Evolutionary conservation across 306 rosid genomes (phyloP).

Genomic region (Lupinus albus): DNA sequence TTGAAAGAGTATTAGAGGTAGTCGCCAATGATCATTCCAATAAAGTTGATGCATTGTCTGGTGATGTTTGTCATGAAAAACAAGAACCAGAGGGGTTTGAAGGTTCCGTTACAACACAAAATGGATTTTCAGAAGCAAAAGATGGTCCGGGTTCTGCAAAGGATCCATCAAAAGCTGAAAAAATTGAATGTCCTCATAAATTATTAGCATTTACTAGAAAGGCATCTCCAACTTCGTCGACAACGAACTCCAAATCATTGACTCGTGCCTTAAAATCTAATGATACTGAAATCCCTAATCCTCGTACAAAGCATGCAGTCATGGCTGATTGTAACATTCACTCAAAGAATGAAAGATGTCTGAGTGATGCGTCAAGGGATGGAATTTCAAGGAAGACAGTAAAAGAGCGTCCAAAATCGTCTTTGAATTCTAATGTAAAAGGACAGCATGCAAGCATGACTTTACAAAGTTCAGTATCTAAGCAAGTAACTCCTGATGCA

Average conservation of each 20-base stretch:
- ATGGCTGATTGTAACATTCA: slow-evolving; percentile 52
- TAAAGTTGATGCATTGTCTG: slow-evolving; percentile 52
- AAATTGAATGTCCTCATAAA: slow-evolving; percentile 52
- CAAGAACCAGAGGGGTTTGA: slow-evolving; percentile 60
- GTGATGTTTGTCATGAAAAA: slow-evolving; percentile 50
- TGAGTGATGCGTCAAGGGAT: slow-evolving; percentile 53
- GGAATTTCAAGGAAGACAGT: slow-evolving; percentile 63
- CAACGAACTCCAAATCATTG: background rate
- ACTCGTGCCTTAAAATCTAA: slow-evolving; percentile 40
- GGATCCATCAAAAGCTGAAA: slow-evolving; percentile 61
- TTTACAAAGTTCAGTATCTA: slow-evolving; percentile 62
- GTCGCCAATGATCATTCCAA: slow-evolving; percentile 50
- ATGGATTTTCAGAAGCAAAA: slow-evolving; percentile 54
- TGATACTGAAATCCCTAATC: slow-evolving; percentile 53
- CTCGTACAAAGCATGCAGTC: slow-evolving; percentile 53
- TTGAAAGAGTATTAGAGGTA: slow-evolving; percentile 51
- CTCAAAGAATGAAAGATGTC: slow-evolving; percentile 58
- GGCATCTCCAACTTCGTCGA: slow-evolving; percentile 54
- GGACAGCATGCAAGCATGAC: slow-evolving; percentile 59
- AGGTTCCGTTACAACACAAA: slow-evolving; percentile 50
- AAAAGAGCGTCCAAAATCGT: slow-evolving; percentile 68
- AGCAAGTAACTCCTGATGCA: slow-evolving; percentile 54
- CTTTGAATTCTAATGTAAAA: slow-evolving; percentile 51
- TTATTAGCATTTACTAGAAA: slow-evolving; percentile 51
- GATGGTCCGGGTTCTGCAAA: slow-evolving; percentile 53